These are phyloP conservation scores for Trichosanthes truncata DNA, from an alignment of 306 rosid genomes.

Conservation along the genomic window DNA sequence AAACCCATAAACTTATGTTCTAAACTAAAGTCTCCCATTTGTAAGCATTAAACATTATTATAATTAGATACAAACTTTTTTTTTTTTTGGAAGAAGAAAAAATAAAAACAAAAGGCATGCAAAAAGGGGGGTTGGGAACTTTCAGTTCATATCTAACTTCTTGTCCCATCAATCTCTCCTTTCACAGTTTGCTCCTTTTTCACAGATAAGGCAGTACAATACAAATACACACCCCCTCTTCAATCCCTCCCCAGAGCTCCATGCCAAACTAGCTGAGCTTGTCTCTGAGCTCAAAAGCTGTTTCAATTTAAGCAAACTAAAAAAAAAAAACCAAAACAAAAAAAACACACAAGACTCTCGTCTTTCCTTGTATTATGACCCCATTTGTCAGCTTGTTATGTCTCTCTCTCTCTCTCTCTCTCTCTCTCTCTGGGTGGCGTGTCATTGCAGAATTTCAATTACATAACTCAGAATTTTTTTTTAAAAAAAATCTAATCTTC, in stretches of 20 bases:
- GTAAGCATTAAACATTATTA: not conserved
- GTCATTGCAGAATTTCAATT: slow-evolving; percentile 21
- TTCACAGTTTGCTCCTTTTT: slow-evolving; percentile 3
- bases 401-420: slow-evolving; percentile 30
- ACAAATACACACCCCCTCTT: slow-evolving; percentile 13
- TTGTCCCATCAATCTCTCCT: slow-evolving; percentile 31
- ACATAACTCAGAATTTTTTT: not conserved
- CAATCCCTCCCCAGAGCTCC: slow-evolving; percentile 25
- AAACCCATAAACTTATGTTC: too few relatives aligned
- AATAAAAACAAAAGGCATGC: slow-evolving; percentile 19
- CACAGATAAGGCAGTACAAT: not conserved
- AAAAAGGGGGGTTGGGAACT: slow-evolving; percentile 30
- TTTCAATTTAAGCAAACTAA: slow-evolving; percentile 6
- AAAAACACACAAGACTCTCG: slow-evolving; percentile 1
- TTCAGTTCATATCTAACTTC: slow-evolving; percentile 58
- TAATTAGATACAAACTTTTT: too few relatives aligned
- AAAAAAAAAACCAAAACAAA: slow-evolving; percentile 9
- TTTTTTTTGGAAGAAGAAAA: not conserved
- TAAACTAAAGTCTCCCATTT: not conserved
- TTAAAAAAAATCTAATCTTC: not conserved
- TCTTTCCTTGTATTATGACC: slow-evolving; percentile 31
- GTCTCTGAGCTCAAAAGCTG: slow-evolving; percentile 68
- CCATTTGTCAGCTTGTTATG: slow-evolving; percentile 61
- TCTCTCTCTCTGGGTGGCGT: slow-evolving; percentile 23
- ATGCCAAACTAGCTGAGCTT: slow-evolving; percentile 79